Conservation (phyloP, 2,329 filamentous ascomycete species). For the Metarhizium album region DNA sequence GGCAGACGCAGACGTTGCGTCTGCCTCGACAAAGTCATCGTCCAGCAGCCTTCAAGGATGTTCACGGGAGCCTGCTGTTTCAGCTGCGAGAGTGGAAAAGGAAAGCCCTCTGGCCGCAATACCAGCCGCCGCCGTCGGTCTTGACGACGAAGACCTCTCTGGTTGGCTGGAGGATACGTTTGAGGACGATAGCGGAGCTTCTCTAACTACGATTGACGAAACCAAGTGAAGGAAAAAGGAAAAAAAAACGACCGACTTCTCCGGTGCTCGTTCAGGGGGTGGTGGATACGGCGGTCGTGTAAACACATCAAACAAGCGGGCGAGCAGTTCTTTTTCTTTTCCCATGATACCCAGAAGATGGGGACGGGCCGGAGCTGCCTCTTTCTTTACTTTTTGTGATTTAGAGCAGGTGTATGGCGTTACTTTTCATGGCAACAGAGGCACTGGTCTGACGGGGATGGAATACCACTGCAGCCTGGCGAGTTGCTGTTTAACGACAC, state of each 20-base stretch:
- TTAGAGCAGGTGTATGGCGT: not conserved
- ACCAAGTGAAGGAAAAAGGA: not conserved
- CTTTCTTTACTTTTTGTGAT: not conserved
- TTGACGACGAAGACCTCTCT: constrained; percentile 15
- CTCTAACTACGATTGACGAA: not conserved
- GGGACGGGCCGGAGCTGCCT: not conserved
- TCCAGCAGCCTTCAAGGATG: not conserved
- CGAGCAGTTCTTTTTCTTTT: not conserved
- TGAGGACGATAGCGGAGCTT: not conserved
- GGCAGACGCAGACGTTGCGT: not conserved
- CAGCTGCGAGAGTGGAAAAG: not conserved
- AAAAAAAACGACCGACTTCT: not conserved
- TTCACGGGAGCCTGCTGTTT: not conserved
- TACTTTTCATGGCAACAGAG: not conserved
- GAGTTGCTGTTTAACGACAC: not conserved
- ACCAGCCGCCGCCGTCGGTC: constrained; percentile 5
- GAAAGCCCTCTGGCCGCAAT: constrained; percentile 8
- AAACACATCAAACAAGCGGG: not conserved
- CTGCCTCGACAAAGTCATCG: not conserved
- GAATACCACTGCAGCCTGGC: not conserved
- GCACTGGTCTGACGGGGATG: not conserved
- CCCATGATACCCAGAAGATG: not conserved
- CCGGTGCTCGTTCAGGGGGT: not conserved
- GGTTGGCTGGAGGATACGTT: constrained; percentile 17
- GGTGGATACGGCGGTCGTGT: not conserved